Conservation (phyloP, 352 stramenopile genomes). For the Aphanomyces invadans region DNA sequence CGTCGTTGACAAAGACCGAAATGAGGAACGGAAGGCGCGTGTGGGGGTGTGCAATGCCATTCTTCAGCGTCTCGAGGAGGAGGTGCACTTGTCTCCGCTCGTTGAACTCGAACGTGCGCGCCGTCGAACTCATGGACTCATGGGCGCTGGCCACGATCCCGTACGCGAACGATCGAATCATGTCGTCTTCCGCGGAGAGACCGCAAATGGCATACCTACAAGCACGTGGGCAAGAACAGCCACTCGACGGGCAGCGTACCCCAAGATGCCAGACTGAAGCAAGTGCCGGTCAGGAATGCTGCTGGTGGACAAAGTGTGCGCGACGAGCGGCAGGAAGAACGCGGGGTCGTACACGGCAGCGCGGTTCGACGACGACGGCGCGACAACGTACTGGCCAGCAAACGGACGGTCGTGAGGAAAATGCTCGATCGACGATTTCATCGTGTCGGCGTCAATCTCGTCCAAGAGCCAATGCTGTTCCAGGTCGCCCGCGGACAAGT, state of each 20-base stretch:
- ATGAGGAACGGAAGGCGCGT: slow-evolving; percentile 59
- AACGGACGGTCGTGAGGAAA: slow-evolving; percentile 52
- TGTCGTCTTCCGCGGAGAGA: slow-evolving; percentile 50
- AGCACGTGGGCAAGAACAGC: not conserved
- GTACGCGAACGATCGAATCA: slow-evolving; percentile 56
- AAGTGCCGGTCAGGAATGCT: slow-evolving; percentile 45
- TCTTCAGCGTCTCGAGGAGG: slow-evolving; percentile 70
- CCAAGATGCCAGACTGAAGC: slow-evolving; percentile 64
- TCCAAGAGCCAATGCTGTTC: slow-evolving; percentile 28
- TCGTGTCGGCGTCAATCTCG: slow-evolving; percentile 49
- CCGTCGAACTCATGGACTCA: slow-evolving; percentile 53
- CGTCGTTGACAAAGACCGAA: slow-evolving; percentile 79
- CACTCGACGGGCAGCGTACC: slow-evolving; percentile 11
- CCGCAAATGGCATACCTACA: slow-evolving; percentile 47
- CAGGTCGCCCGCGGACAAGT: slow-evolving; percentile 29
- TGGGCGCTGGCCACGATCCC: slow-evolving; percentile 69
- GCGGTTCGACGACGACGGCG: slow-evolving; percentile 4
- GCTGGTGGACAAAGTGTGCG: slow-evolving; percentile 67
- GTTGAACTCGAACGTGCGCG: slow-evolving; percentile 48
- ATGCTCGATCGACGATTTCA: slow-evolving; percentile 58
- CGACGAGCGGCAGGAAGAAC: slow-evolving; percentile 67
- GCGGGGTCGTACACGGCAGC: slow-evolving; percentile 58
- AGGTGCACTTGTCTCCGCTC: slow-evolving; percentile 68
- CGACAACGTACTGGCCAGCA: no score
- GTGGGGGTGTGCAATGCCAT: slow-evolving; percentile 42